Base-by-base conservation (phyloP, 2,329 filamentous ascomycete genomes). In the Eutypa lata region DNA sequence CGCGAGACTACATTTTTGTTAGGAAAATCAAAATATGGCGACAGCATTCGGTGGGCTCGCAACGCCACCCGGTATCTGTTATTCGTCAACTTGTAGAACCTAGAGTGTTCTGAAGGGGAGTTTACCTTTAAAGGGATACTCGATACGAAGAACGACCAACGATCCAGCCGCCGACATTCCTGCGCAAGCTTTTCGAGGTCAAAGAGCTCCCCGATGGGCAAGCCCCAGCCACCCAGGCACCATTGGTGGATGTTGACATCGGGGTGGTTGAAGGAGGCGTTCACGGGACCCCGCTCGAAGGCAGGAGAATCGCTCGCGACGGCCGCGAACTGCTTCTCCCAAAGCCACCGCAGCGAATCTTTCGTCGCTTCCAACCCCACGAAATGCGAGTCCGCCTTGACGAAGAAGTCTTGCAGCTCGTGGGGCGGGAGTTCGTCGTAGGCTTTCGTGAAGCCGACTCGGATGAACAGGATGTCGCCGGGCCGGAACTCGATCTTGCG, bases 191-290 rank as follows among this genome's bases (percentile, higher is more conserved):
- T 61, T 47, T 78, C 74, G 13, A 79, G 56, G 49, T 79, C 71
- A 53, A 79, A 78, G 46, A 78, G 58, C 61, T 80, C 77, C 0
- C 77, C 76, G 37, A 79, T 76, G 1, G 76, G 75, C 69, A 78
- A 69, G 0, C 79, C 78, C 77, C 78, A 82, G 0, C 76, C 76
- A 0, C 72, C 75, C 1, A 79, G 62, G 11, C 77, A 56, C 68
- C 71, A 77, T 57, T 75, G 63, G 57, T 74, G 73, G 56, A 70
- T 45, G 21, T 45, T 45, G 52, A 45, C 58, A 52, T 40, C 52
- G 33, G 14, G 56, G 59, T 47, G 58, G 67, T 13, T 64, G 63
- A 45, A 45, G 19, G 56, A 43, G 1, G 69, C 69, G 2, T 67
- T 64, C 6, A 74, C 62, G 2, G 75, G 74, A 4, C 67, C 57